Evolutionary conservation across 2,329 filamentous ascomycete species (phyloP).

Genomic region (Cadophora sp.): DNA sequence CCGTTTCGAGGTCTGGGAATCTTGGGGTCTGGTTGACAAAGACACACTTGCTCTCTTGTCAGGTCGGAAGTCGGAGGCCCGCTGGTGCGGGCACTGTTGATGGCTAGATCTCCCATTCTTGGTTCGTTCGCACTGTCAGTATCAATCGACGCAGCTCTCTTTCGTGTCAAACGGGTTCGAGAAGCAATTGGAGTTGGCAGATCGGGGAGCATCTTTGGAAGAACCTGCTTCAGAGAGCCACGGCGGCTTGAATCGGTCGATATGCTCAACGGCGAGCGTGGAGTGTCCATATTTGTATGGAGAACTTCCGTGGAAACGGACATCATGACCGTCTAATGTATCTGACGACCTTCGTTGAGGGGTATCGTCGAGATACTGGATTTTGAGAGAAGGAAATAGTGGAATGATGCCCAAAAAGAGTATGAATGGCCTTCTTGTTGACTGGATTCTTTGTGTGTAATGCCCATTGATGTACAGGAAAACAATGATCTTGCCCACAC

Average conservation of each 20-base stretch:
- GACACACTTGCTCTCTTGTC: constrained; percentile 59
- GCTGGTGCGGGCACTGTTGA: constrained; percentile 40
- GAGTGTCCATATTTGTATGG: constrained; percentile 32
- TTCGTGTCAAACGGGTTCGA: constrained; percentile 42
- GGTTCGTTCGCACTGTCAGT: constrained; percentile 40
- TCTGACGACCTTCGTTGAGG: constrained; percentile 22
- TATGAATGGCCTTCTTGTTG: constrained; percentile 45
- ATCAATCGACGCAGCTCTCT: constrained; percentile 44
- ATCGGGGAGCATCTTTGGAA: constrained; percentile 38
- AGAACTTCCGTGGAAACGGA: constrained; percentile 32
- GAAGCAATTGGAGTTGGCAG: constrained; percentile 40
- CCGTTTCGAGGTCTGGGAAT: constrained; percentile 75
- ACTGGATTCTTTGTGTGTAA: constrained; percentile 43
- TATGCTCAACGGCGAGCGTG: constrained; percentile 40
- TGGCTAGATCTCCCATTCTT: constrained; percentile 40
- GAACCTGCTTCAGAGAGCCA: constrained; percentile 37
- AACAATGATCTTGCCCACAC: constrained; percentile 44
- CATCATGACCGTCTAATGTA: constrained; percentile 36
- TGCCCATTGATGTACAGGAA: constrained; percentile 41
- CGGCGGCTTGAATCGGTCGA: constrained; percentile 42
- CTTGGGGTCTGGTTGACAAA: constrained; percentile 75
- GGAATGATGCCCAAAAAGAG: constrained; percentile 30
- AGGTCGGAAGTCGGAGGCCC: constrained; percentile 35
- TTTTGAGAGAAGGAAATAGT: constrained; percentile 29
- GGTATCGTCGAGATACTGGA: constrained; percentile 25